Conservation (phyloP, 192 early-diverging fungal genomes). For the Chytriomyces sp. region DNA sequence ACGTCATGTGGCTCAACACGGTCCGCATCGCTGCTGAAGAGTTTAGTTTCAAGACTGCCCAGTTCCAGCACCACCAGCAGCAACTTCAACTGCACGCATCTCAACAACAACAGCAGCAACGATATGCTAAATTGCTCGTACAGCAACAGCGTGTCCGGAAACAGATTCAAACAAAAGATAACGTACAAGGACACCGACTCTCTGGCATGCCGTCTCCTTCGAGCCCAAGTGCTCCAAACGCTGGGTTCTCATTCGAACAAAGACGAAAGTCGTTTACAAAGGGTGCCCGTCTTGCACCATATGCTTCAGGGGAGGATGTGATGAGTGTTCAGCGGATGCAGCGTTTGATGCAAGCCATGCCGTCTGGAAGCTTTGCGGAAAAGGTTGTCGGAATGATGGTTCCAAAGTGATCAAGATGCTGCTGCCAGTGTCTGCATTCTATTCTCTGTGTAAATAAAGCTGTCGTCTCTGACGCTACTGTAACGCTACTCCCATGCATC, state of each 20-base stretch:
- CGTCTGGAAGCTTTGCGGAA: not conserved
- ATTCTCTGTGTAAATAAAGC: not conserved
- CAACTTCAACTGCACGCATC: not conserved
- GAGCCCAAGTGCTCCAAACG: no score
- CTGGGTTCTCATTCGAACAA: no score
- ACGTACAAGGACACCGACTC: no score
- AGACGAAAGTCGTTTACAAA: no score
- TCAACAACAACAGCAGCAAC: no score
- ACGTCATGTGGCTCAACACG: not conserved
- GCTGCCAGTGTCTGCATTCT: not conserved
- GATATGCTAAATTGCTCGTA: not conserved
- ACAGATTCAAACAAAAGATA: not conserved
- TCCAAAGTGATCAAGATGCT: not conserved
- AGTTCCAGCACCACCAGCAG: not conserved
- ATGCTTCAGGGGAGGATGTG: no score
- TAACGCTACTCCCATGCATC: no score
- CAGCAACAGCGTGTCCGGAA: not conserved
- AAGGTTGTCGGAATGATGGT: not conserved
- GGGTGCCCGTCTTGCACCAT: no score
- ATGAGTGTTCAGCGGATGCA: no score
- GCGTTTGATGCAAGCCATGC: not conserved
- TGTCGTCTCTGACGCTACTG: no score
- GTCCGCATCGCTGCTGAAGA: conserved; percentile 14
- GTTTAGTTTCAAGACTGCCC: not conserved
- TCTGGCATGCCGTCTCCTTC: no score